phyloP scores from a whole-genome alignment of 2,329 filamentous ascomycete genomes.

The Aureobasidium sp. region DNA sequence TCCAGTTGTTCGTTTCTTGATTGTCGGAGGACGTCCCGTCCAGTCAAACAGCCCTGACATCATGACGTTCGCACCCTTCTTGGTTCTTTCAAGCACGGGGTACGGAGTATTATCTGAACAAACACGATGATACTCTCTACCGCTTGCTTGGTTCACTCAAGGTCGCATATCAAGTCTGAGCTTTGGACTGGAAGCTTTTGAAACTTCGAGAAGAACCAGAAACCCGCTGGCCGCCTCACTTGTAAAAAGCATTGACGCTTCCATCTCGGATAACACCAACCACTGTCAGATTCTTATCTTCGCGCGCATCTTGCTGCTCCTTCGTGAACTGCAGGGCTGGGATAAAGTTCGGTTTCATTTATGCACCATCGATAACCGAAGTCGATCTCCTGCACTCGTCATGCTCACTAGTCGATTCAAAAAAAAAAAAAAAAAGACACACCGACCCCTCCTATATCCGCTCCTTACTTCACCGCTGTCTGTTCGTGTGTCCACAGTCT shows the following conservation, averaged over 20 bases:
- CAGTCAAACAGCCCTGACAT: background rate
- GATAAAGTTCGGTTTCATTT: background rate
- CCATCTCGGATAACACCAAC: background rate
- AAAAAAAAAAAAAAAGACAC: background rate
- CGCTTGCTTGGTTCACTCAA: background rate
- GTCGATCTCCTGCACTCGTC: conserved; percentile 2
- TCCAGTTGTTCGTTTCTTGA: background rate
- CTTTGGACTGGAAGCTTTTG: background rate
- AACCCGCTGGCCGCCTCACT: background rate
- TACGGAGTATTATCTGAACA: background rate
- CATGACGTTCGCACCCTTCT: background rate
- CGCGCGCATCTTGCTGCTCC: background rate
- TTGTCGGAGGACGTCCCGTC: background rate
- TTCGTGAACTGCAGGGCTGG: conserved; percentile 1
- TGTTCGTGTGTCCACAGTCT: background rate
- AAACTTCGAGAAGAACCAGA: conserved; percentile 4
- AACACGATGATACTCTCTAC: background rate
- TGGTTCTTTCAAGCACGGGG: background rate
- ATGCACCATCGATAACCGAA: conserved; percentile 10
- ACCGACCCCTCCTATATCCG: background rate
- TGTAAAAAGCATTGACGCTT: background rate
- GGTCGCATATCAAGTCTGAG: background rate
- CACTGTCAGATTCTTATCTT: background rate
- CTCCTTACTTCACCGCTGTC: background rate
- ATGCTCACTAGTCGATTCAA: background rate